Base-by-base conservation (phyloP, 495 filamentous ascomycete species). In the Neurospora pannonica region DNA sequence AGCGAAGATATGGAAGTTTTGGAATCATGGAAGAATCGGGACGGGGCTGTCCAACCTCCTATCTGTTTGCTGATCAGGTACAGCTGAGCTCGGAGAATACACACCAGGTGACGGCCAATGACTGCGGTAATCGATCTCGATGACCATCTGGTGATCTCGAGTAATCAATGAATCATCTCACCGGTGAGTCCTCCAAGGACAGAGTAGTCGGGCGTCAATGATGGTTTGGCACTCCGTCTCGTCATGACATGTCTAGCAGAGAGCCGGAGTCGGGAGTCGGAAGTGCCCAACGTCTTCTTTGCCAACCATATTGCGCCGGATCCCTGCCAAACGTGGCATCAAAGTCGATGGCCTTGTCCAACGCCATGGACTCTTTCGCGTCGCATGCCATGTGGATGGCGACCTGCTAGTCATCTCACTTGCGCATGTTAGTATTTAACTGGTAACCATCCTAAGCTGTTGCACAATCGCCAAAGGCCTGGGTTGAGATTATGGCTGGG, bases 301-400 rank as follows among this genome's bases (percentile, higher is more conserved):
- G 40, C 79, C 78, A 78, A 78, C 78, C 78, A 81, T 31, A 69
- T 70, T 17, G 21, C 38, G 75, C 72, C 79, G 76, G 70, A 78
- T 75, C 73, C 77, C 67, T 75, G 69, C 72, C 71, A 79, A 74
- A 81, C 79, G 79, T 81, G 79, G 78, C 78, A 78, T 72, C 69
- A 54, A 73, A 62, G 13, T 34, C 54, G 39, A 77, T 76, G n/a
- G n/a, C 73, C 48, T 70, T 31, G 74, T 46, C 28, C 54, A 28
- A 62, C 54, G 28, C 54, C 54, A 62, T 62, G 54, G 21, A 62
- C 54, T 62, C 6, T 15, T 28, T 34, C 54, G 15, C 15, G 54
- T 62, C 54, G 54, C 28, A 62, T 62, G 54, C 54, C 54, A 62
- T 62, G 54, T 62, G 54, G 54, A 62, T 62, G 54, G 28, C 54